phyloP scores from a whole-genome alignment of 2,329 filamentous ascomycete species.

The Fulvia fulva region DNA sequence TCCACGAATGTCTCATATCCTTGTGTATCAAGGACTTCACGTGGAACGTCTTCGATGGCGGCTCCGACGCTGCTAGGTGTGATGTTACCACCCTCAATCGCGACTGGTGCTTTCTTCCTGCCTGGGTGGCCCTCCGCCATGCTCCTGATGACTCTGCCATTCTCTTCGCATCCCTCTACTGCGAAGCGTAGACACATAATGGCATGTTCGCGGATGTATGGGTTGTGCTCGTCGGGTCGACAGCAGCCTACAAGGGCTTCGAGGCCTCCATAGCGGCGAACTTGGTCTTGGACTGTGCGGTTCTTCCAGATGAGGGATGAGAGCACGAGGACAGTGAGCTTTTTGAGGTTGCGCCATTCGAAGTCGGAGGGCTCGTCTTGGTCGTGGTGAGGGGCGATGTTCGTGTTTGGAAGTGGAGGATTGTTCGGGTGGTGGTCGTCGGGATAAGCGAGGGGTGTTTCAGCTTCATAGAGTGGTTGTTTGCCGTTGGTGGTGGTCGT shows the following conservation, averaged over 20 bases:
- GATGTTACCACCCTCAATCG: constrained; percentile 16
- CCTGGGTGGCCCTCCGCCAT: constrained; percentile 37
- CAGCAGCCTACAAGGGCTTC: constrained; percentile 86
- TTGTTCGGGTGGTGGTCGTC: constrained; percentile 34
- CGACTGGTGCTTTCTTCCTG: constrained; percentile 1
- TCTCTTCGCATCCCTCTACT: constrained; percentile 65
- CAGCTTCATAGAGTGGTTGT: constrained; percentile 43
- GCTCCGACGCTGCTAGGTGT: constrained; percentile 5
- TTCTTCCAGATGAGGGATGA: constrained; percentile 86
- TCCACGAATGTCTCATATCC: constrained; percentile 52
- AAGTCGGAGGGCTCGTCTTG: constrained; percentile 63
- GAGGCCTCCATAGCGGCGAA: constrained; percentile 79
- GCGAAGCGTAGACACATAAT: constrained; percentile 80
- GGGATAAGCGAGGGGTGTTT: constrained; percentile 37
- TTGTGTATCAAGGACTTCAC: constrained; percentile 47
- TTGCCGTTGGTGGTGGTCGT: constrained; percentile 39
- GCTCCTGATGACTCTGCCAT: constrained; percentile 66
- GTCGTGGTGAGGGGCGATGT: constrained; percentile 32
- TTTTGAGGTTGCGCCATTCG: constrained; percentile 81
- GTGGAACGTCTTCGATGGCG: constrained; percentile 35
- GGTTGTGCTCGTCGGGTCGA: constrained; percentile 86
- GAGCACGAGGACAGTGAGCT: constrained; percentile 84
- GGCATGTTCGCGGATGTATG: constrained; percentile 87
- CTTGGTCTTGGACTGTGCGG: constrained; percentile 78
- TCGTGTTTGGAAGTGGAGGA: neutral